Conservation (phyloP, 2,329 filamentous ascomycete genomes). For the Verticillium albo-atrum region DNA sequence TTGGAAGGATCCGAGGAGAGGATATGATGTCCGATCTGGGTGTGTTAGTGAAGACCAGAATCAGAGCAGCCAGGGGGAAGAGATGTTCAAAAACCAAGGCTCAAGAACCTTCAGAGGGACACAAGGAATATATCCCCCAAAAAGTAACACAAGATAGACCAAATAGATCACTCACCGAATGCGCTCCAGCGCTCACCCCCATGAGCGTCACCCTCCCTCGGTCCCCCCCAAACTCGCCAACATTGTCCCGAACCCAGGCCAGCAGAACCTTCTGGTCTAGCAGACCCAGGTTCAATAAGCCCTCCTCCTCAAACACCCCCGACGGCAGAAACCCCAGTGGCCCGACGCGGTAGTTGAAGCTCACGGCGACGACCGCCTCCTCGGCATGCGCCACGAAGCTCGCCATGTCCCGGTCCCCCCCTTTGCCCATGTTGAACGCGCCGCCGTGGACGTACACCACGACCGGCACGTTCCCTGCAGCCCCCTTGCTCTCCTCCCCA, state of each 20-base stretch:
- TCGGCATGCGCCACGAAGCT: conserved; percentile 55
- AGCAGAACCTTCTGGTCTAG: conserved; percentile 57
- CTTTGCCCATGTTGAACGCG: conserved; percentile 52
- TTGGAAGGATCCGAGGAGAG: conserved; percentile 42
- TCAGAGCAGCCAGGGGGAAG: too few species aligned
- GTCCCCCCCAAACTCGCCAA: conserved; percentile 57
- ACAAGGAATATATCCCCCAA: too few species aligned
- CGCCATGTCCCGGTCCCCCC: conserved; percentile 53
- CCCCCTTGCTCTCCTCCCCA: conserved; percentile 16
- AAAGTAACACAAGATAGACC: too few species aligned
- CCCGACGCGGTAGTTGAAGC: conserved; percentile 61
- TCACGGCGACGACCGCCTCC: conserved; percentile 51
- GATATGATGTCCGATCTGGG: conserved; percentile 63
- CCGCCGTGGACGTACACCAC: conserved; percentile 62
- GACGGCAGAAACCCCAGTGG: conserved; percentile 66
- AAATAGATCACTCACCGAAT: conserved; percentile 54
- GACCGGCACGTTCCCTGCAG: too few species aligned
- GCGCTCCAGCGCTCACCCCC: conserved; percentile 58
- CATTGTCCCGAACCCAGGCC: conserved; percentile 57
- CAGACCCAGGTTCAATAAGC: conserved; percentile 59
- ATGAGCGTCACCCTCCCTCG: conserved; percentile 53
- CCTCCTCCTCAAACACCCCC: conserved; percentile 45
- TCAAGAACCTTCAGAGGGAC: too few species aligned
- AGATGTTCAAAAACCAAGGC: too few species aligned
- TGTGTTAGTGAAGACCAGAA: conserved; percentile 5